Evolutionary conservation across 805 yeast species (phyloP), one percentile per base, ranked within the genome.

Genomic region (Komagataella pseudopastoris): DNA sequence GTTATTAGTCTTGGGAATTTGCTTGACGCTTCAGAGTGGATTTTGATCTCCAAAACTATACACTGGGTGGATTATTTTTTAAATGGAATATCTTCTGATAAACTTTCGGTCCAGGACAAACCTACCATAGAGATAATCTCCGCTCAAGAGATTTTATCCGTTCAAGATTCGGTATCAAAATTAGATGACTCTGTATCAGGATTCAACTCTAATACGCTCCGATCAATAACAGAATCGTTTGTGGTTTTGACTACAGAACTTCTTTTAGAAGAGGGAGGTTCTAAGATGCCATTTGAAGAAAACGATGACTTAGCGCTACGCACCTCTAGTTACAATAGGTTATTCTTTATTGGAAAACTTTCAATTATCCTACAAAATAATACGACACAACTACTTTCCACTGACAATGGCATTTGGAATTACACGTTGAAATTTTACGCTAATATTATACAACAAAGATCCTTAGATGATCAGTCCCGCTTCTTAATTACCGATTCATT

Each of bases 1-100:
- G 89, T 91, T 0, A 75, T 82, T 2, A 85, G 96, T 0, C 65
- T 91, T n/a, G 97, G 96, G 0, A 77, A 90, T 1, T 76, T 81
- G 1, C 70, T 91, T 14, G 39, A 30, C 14, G 76, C 75, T 5
- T 62, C 67, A 3, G 78, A 85, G 36, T 91, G 98, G 98, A 64
- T 67, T 10, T 72, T 72, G 16, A 62, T 83, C 4, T 60, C 82
- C 17, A 72, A 77, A 4, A 76, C 95, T 0, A 70, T 88, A 52
- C 95, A 85, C 63, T 86, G 95, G 95, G 72, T 83, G 49, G 81
- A 85, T 52, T 85, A 81, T 58, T 85, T 70, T 56, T 58, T 84
- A n/a, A 72, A 80, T 59, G 91, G 91, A 0, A 77, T 80, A 30
- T 30, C 39, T 5, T 10, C 39, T 30, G 39, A 30, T 30, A 30